Percentiles rank a stretch among this genome's conserved stretches.
Conservation (phyloP, 2,329 filamentous ascomycete species). For the Penicillium palitans region DNA sequence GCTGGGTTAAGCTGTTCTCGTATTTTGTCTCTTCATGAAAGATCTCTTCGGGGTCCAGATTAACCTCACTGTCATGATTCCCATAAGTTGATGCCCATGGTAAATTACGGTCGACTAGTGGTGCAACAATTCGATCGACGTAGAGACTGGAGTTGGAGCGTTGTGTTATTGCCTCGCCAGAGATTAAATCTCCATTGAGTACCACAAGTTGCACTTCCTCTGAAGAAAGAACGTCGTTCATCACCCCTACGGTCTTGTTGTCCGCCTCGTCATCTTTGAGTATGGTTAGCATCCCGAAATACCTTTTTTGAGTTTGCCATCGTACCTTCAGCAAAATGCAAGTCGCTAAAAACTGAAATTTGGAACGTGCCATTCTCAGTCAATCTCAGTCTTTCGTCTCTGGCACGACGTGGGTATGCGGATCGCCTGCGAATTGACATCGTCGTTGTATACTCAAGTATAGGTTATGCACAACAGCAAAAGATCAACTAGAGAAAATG, state of each 20-base stretch:
- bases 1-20: slow-evolving; percentile 44
- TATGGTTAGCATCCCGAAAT: slow-evolving; percentile 29
- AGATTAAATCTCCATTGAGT: slow-evolving; percentile 70
- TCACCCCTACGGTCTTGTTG: slow-evolving; percentile 56
- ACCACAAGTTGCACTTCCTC: slow-evolving; percentile 64
- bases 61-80: slow-evolving; percentile 66
- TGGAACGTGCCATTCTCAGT: slow-evolving; percentile 43
- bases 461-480: background rate
- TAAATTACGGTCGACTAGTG: slow-evolving; percentile 56
- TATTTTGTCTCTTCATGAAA: slow-evolving; percentile 43
- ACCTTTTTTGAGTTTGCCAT: slow-evolving; percentile 47
- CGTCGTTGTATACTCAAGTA: background rate
- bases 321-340: slow-evolving; percentile 71
- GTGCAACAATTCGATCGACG: slow-evolving; percentile 60
- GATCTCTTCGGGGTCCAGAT: slow-evolving; percentile 53
- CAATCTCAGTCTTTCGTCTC: slow-evolving; percentile 18
- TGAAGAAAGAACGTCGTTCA: slow-evolving; percentile 57
- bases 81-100: slow-evolving; percentile 70
- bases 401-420: background rate
- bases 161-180: slow-evolving; percentile 62
- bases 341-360: slow-evolving; percentile 64
- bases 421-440: background rate
- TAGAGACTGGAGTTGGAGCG: slow-evolving; percentile 57
- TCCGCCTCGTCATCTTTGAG: slow-evolving; percentile 48
- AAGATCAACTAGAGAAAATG: background rate